Base-by-base conservation (phyloP, 1,284 basidiomycete genomes). In the Tylopilus sp. region DNA sequence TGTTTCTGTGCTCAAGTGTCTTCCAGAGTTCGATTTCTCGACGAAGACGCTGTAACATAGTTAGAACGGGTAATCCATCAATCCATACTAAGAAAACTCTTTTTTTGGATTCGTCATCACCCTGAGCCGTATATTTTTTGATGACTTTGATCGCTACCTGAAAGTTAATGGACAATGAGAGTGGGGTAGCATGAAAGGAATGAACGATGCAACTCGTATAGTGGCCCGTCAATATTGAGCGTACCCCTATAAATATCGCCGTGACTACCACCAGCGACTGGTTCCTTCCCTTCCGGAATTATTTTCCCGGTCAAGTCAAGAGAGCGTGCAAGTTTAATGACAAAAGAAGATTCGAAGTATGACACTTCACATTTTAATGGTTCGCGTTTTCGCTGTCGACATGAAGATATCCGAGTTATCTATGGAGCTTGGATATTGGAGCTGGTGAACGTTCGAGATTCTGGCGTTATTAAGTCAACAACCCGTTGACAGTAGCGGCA, bases 11-110 rank as follows among this genome's bases (percentile, higher is more conserved):
- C 7, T 69, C 63, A 9, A 75, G 74, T 12, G 36, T 63, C 18
- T 68, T 33, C 74, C 74, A 75, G 10, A 78, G 58, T 19, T 61
- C 49, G 36, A 78, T 69, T 60, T 77, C 76, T 13, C 74, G 70
- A 33, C 72, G 69, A 53, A 75, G 71, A 33, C 75, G 70, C 76
- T 78, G 36, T 22, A 32, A 33, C 29, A 33, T 3, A 24, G 16
- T 67, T n/a, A 4, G 51, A 19, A 6, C 36, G 9, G 41, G 13
- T 38, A 39, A 10, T 15, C 1, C 9, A 10, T 36, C 36, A 12
- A 29, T 19, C 1, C 3, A 29, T 5, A 38, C 9, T 18, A n/a
- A 24, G 56, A 64, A 26, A 0, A 74, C 72, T 54, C 62, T 67
- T 8, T n/a, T 58, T 32, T 68, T 74, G 9, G 72, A 70, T 24